Base-by-base conservation (phyloP, 192 early-diverging fungal genomes). In the Coemansia sp. region DNA sequence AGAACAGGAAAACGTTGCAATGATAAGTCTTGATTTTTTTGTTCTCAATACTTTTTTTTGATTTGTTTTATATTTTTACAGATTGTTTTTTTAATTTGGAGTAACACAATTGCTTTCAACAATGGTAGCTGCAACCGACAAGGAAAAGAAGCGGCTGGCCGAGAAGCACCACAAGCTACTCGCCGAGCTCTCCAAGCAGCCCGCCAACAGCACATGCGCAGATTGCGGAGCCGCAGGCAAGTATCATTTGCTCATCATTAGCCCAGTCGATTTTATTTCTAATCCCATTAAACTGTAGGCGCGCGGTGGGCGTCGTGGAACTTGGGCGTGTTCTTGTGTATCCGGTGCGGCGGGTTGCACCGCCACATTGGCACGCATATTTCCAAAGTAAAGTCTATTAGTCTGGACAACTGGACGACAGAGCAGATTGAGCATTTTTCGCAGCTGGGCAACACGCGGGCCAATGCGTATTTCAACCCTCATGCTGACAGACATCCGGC, bases 271-370 rank as follows among this genome's bases (percentile, higher is more conserved):
- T 6, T 66, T 7, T 21, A 54, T 25, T n/a, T 4, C 11, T 10
- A 42, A 42, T 42, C 40, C 11, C 40, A 42, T 42, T 11, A 42
- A 42, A 42, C 26, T 61, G 9, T 85, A 93, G 91, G 86, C n/a
- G 89, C 91, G 17, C 89, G 89, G 48, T 93, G 91, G 91, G 87
- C 91, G 28, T 94, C 92, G 2, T 91, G 89, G 88, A 94, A 93
- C 69, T 69, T 97, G 38, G 94, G 95, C 4, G 82, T 94, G 40
- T 96, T 98, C 65, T 69, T 98, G 37, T 98, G 96, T 81, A 96
- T 97, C 25, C 85, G 94, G 4, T 98, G 96, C 76, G 89, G 83
- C 49, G 85, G 90, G 36, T 68, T 91, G 34, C 92, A 93, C 60
- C 75, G 92, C 31, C 90, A 87, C 65, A 82, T 96, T 66, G 93